Base-by-base conservation (phyloP, 2,329 filamentous ascomycete species). In the Penicillium nordicum region DNA sequence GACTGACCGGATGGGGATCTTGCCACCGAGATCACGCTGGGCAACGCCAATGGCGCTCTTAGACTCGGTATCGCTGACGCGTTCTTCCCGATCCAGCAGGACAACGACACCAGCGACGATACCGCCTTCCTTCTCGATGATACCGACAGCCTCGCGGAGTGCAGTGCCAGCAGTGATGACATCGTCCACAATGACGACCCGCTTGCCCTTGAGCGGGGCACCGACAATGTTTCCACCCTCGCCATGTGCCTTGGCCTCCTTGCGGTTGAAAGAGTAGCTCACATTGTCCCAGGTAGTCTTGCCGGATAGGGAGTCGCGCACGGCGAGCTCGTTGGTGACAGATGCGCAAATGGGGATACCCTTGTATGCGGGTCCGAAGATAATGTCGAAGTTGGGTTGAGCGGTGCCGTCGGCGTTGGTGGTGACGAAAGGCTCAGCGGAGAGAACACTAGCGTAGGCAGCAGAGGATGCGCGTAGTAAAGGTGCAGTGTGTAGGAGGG, bases 351-450 rank as follows among this genome's bases (percentile, higher is more conserved):
- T 84, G 1, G 92, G 91, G 63, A 97, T 96, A 43, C 94, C 94
- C 79, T 97, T 99, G 82, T 97, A 99, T 10, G 94, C 93, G 3
- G 94, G 93, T 16, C 85, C 92, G 75, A 97, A 97, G 69, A 97
- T 81, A 66, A 97, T 83, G 72, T 97, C 93, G 74, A 95, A 84
- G 61, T 79, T 76, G 62, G 83, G 82, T 46, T 64, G 70, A 45
- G 63, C 63, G 34, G 65, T 62, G 55, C 68, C 65, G 53, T 74
- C 66, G n/a, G 75, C 70, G 45, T 63, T 61, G 62, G 62, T 67
- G 38, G 65, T 67, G 42, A 74, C 70, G 61, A 77, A 77, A 41
- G 78, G 75, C 61, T 82, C 74, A n/a, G 73, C 64, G 51, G 79
- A 75, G 41, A 85, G 73, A 1, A 82, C 81, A 53, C 81, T 78